Evolutionary conservation across 148 eudicot species (phyloP), one percentile per base, ranked within the genome.

Genomic region (Linanthus parryae): DNA sequence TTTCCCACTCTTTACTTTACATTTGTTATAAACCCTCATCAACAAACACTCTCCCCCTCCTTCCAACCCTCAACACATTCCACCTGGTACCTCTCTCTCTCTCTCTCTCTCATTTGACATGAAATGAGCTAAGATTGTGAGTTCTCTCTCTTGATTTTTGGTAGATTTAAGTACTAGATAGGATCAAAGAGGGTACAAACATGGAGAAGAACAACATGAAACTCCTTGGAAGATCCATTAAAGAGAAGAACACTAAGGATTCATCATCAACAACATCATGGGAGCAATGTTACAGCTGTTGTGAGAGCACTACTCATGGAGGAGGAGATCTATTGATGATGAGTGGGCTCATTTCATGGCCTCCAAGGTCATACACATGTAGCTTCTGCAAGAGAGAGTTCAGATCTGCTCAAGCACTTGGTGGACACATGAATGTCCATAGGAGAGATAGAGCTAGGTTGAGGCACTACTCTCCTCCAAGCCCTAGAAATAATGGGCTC

Each of bases 381-480:
- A 73, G 67, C 55, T 89, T 85, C 16, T 89, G 97, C 55, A 82
- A 85, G 35, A 85, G 97, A 56, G 95, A 85, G 46, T 89, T 89
- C 60, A 82, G 81, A 76, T 82, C 90, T 57, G 97, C 97, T 39
- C 97, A 89, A 75, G 94, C 97, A 9, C 82, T 88, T 31, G 96
- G 96, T n/a, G 96, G 96, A 38, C 96, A 88, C 62, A 88, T 89
- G 97, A 89, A 89, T 73, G 96, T 88, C 29, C 96, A 88, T 37
- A 78, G 96, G 66, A 84, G 94, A 63, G 94, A 88, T 33, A 73
- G 92, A 54, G 96, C 96, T 8, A 76, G 81, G 37, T 20, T 84
- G 42, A 66, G 81, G 47, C 77, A 63, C 15, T 69, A 61, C 22
- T 72, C 84, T 26, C 69, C 79, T 41, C 44, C 68, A 14, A 54